phyloP scores from a whole-genome alignment of 352 stramenopile genomes.

The Phytophthora constricta region DNA sequence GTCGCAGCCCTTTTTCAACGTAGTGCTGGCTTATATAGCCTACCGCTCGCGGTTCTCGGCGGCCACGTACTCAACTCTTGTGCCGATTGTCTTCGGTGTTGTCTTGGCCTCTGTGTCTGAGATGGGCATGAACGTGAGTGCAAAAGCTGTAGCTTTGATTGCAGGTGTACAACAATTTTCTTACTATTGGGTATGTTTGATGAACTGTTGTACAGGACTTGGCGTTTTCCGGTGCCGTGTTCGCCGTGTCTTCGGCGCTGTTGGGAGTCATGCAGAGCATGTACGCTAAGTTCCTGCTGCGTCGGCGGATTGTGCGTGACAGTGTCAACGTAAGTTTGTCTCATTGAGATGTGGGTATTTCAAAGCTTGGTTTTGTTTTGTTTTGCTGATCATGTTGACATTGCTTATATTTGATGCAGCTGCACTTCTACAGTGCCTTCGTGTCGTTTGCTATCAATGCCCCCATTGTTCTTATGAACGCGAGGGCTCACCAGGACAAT shows the following conservation, averaged over 20 bases:
- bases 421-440: conserved; percentile 89
- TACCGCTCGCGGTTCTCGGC: conserved; percentile 80
- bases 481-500: conserved; percentile 57
- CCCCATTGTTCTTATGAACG: conserved; percentile 71
- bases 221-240: conserved; percentile 68
- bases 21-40: conserved; percentile 74
- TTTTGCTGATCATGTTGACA: background rate
- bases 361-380: background rate
- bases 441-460: conserved; percentile 87
- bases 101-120: conserved; percentile 86
- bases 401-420: conserved; percentile 39
- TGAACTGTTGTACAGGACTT: conserved; percentile 52
- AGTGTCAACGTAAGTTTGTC: conserved; percentile 77
- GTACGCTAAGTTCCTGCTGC: conserved; percentile 88
- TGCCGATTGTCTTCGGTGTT: conserved; percentile 86
- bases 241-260: conserved; percentile 76
- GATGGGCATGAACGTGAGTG: conserved; percentile 84
- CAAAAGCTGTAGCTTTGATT: background rate
- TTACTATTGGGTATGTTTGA: conserved; percentile 5
- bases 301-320: conserved; percentile 76
- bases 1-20: conserved; percentile 89
- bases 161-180: background rate
- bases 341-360: background rate
- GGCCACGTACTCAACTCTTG: conserved; percentile 77
- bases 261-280: conserved; percentile 89